Percentiles rank a stretch among this genome's conserved stretches.
Conservation (phyloP, 192 early-diverging fungal species). For the Mortierella claussenii region DNA sequence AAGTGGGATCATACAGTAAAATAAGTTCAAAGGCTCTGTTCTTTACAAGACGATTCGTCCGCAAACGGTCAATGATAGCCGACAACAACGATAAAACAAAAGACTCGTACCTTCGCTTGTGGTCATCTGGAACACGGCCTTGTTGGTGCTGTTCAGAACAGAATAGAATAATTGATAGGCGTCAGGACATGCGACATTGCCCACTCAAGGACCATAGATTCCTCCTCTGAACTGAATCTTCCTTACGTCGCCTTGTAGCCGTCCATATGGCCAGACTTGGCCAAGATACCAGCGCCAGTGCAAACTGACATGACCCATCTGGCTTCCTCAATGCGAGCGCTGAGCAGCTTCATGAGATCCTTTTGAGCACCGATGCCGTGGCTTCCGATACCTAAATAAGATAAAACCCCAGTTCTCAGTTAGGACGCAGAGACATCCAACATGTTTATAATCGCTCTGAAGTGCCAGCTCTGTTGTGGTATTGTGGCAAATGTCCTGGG, state of each 20-base stretch:
- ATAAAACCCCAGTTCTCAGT: no score
- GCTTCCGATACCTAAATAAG: slow-evolving; percentile 4
- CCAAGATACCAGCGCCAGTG: slow-evolving; percentile 57
- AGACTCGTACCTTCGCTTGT: slow-evolving; percentile 6
- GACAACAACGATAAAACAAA: neutral
- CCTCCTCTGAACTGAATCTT: neutral
- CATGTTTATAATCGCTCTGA: no score
- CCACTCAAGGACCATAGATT: neutral
- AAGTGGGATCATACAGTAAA: neutral
- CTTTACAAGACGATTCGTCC: no score
- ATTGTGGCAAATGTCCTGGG: no score
- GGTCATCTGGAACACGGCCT: slow-evolving; percentile 21
- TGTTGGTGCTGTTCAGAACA: slow-evolving; percentile 31
- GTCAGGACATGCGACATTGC: neutral
- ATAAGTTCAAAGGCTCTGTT: no score
- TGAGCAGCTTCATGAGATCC: slow-evolving; percentile 11
- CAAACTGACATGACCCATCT: slow-evolving; percentile 56
- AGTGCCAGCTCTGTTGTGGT: no score
- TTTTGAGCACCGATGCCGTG: slow-evolving; percentile 9
- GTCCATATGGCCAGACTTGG: slow-evolving; percentile 59
- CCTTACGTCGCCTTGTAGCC: slow-evolving; percentile 54
- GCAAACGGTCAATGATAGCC: no score
- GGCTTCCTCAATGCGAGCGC: slow-evolving; percentile 6
- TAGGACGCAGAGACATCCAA: no score
- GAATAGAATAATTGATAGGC: neutral